A percentile compares a stretch with the other conserved stretches of the same genome.
Conservation (phyloP, 305 asterid genomes). For the Rubia balearica region DNA sequence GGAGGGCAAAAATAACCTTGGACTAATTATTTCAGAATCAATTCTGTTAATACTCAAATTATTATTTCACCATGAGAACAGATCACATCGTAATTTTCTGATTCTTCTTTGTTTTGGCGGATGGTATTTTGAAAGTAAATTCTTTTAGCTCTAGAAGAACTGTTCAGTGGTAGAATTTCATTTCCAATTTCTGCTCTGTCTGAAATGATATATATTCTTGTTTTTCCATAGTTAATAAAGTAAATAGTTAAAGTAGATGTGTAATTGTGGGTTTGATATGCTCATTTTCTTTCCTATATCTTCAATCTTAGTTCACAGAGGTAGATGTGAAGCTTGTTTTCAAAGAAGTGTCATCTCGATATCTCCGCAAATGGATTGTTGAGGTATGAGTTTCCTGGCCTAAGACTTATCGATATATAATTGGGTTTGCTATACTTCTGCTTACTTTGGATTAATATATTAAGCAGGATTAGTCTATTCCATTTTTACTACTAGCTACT, state of each 20-base stretch:
- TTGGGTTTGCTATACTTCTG: neutral
- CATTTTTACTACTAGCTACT: neutral
- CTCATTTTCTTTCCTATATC: slow-evolving; percentile 1
- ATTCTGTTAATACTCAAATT: neutral
- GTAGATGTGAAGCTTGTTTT: slow-evolving; percentile 94
- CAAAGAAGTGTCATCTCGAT: slow-evolving; percentile 77
- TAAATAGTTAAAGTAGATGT: neutral
- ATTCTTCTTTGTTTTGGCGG: neutral
- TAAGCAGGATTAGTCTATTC: neutral
- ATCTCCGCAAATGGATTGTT: slow-evolving; percentile 82
- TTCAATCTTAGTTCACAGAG: slow-evolving; percentile 58
- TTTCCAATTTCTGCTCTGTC: neutral
- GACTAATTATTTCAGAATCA: neutral
- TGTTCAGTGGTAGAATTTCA: neutral
- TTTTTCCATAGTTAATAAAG: neutral
- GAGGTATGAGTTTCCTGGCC: slow-evolving; percentile 46
- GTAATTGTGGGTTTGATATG: slow-evolving; percentile 3
- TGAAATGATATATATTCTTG: neutral
- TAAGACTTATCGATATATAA: neutral
- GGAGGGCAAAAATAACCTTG: neutral
- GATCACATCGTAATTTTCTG: neutral
- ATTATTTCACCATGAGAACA: neutral
- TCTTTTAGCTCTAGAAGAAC: neutral
- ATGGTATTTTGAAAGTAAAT: neutral
- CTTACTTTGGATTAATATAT: neutral